These are phyloP conservation scores for Clonostachys byssicola DNA, from an alignment of 2,329 filamentous ascomycete species.

Conservation along the genomic window DNA sequence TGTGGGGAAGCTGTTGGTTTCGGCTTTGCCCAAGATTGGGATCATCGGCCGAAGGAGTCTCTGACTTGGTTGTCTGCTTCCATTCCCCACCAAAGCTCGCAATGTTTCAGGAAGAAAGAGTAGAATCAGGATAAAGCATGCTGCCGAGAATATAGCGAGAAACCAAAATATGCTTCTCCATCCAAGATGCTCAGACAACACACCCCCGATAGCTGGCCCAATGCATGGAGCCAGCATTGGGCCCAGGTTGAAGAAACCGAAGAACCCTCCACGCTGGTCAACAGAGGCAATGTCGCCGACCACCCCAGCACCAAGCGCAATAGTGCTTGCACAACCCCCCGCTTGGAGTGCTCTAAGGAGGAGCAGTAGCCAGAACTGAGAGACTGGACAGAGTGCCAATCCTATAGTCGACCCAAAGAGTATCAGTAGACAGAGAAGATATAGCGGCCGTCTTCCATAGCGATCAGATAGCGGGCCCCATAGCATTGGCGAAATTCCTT, in stretches of 20 bases:
- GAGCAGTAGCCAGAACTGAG: conserved; percentile 22
- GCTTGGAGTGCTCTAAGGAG: conserved; percentile 21
- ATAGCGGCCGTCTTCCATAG: conserved; percentile 20
- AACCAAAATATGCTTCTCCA: conserved; percentile 52
- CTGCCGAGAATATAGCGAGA: conserved; percentile 37
- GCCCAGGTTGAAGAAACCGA: conserved; percentile 24
- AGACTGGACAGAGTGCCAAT: conserved; percentile 20
- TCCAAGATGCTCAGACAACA: conserved; percentile 37
- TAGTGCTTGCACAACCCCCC: conserved; percentile 24
- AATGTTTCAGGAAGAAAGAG: conserved; percentile 23
- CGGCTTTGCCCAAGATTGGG: not conserved
- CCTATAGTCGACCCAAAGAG: conserved; percentile 22
- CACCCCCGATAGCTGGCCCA: conserved; percentile 45
- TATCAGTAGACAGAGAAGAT: conserved; percentile 19
- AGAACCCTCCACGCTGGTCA: conserved; percentile 23
- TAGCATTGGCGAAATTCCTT: conserved; percentile 23
- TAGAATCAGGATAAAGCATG: conserved; percentile 25
- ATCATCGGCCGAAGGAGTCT: not conserved
- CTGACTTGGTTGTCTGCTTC: conserved; percentile 7
- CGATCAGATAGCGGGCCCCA: conserved; percentile 26
- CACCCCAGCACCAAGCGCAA: conserved; percentile 23
- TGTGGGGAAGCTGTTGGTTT: too few species aligned
- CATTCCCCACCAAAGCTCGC: conserved; percentile 17
- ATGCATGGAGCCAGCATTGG: conserved; percentile 38
- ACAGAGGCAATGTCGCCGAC: conserved; percentile 23